These are phyloP conservation scores for Naematelia aurantialba DNA, from an alignment of 768 basidiomycete genomes.

Conservation along the genomic window DNA sequence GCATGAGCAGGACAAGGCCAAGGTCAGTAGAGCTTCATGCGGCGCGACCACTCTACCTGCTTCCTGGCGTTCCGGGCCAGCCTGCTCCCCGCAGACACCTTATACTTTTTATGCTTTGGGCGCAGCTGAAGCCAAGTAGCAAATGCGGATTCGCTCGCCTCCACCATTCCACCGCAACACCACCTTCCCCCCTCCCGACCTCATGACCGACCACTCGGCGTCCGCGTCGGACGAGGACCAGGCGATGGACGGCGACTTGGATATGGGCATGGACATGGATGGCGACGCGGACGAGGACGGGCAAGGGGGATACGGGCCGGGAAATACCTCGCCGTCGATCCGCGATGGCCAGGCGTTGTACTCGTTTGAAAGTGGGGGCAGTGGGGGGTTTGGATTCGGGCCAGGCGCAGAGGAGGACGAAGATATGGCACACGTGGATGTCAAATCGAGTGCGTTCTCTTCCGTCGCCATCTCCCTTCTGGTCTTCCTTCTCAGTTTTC, in stretches of 20 bases:
- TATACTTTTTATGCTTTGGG: background rate
- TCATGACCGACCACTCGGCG: constrained; percentile 38
- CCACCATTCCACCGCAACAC: constrained; percentile 21
- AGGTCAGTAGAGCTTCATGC: constrained; percentile 20
- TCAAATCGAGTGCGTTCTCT: constrained; percentile 2
- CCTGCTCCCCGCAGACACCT: background rate
- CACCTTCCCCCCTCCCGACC: constrained; percentile 27
- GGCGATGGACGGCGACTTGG: constrained; percentile 33
- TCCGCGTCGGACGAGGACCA: constrained; percentile 40
- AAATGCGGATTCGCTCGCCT: constrained; percentile 37
- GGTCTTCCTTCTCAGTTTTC: too few relatives aligned
- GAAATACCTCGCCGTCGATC: constrained; percentile 1
- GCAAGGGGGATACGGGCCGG: constrained; percentile 7
- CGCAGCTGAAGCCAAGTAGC: constrained; percentile 18
- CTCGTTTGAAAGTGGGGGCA: constrained; percentile 21
- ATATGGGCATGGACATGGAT: constrained; percentile 29
- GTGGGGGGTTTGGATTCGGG: constrained; percentile 41
- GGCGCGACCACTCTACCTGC: too few relatives aligned
- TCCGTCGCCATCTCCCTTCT: too few relatives aligned
- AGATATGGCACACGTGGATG: constrained; percentile 10
- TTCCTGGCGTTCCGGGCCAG: background rate
- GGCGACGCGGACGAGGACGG: background rate
- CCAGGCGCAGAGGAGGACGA: constrained; percentile 44
- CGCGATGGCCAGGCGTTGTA: constrained; percentile 14
- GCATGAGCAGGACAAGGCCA: constrained; percentile 24